Evolutionary conservation across 345 rosid genomes (phyloP), one percentile per base, ranked within the genome.

Genomic region (Ailanthus altissimus): DNA sequence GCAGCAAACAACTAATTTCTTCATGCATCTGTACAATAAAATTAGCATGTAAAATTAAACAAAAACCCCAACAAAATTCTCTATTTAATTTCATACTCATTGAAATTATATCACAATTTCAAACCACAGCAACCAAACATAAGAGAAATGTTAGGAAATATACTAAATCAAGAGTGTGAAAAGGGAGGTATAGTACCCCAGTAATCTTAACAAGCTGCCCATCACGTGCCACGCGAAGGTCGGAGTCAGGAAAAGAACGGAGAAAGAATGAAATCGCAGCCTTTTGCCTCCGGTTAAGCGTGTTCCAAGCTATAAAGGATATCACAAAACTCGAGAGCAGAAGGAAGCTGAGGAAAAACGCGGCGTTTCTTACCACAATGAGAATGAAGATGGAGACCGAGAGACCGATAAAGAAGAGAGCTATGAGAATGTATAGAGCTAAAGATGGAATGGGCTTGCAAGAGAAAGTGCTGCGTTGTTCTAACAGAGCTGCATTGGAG

Each of bases 161-260:
- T 40, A 62, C 21, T n/a, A 26, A 60, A 25, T 12, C n/a, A 62
- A 72, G 16, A 45, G 18, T n/a, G 16, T 47, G 45, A 74, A n/a
- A 46, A 7, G 5, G 3, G 11, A 36, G 47, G 66, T 3, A 57
- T 64, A 9, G 40, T 78, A 86, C 91, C 87, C 91, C 89, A 53
- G 88, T 83, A 78, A 86, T 77, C 77, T 86, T 88, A 46, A 88
- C 89, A 68, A 88, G 87, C 80, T 88, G 85, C 2, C 88, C 91
- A 8, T 88, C 69, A 56, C 76, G 74, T 8, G 89, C 88, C 21
- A 83, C 64, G 66, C 73, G 46, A 23, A 86, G 89, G 81, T 88
- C 87, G 36, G 91, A 82, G 69, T 88, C 86, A 25, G 91, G 91
- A 32, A 81, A 80, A 43, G 89, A 86, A 53, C 67, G 77, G 15